Evolutionary conservation across 352 stramenopile genomes (phyloP).

Genomic region (Blastocystis sp.): DNA sequence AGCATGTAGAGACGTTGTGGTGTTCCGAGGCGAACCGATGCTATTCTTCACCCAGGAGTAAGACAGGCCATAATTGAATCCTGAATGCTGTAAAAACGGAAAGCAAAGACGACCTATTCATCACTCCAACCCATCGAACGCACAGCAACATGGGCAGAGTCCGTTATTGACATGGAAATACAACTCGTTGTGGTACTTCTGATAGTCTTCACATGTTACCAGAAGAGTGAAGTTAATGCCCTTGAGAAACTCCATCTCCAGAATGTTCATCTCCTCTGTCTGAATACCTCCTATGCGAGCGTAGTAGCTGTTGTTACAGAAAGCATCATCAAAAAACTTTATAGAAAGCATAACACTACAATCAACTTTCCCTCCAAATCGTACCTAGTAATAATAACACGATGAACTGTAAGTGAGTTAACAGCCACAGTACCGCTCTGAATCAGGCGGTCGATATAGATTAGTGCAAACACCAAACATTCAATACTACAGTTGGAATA

Average conservation of each 20-base stretch:
- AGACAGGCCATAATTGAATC: not conserved
- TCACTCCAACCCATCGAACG: not conserved
- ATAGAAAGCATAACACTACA: constrained; percentile 28
- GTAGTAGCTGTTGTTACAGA: constrained; percentile 35
- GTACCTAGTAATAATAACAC: not conserved
- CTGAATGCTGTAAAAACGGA: not conserved
- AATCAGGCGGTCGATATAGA: constrained; percentile 56
- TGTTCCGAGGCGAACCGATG: not conserved
- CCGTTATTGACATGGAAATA: not conserved
- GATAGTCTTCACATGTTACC: constrained; percentile 10
- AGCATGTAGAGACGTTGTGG: not conserved
- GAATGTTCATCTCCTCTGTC: not conserved
- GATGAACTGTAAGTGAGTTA: constrained; percentile 38
- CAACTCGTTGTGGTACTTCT: constrained; percentile 5
- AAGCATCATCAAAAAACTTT: constrained; percentile 36
- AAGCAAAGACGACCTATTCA: not conserved
- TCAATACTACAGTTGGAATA: constrained; percentile 46
- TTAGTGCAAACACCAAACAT: constrained; percentile 2
- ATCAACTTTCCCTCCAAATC: not conserved
- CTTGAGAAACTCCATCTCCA: constrained; percentile 13
- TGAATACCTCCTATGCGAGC: constrained; percentile 17
- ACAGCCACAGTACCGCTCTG: constrained; percentile 3
- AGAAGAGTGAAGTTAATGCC: not conserved
- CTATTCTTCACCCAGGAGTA: not conserved
- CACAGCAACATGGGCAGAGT: not conserved